phyloP scores from a whole-genome alignment of 2,329 filamentous ascomycete genomes.

The Tolypocladium paradoxum region DNA sequence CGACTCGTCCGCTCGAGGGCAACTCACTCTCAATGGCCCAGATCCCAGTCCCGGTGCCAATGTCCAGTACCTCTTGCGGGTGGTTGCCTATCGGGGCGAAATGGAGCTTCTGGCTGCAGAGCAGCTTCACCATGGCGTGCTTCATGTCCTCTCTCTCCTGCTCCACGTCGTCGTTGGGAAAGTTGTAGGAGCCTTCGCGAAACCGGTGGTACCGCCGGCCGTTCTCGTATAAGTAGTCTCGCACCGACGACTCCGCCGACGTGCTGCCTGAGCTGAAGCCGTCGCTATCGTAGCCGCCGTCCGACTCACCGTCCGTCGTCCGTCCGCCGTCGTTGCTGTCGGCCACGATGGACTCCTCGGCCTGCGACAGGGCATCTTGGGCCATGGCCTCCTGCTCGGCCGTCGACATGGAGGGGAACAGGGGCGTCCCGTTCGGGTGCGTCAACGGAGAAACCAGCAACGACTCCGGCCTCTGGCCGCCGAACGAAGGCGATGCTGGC shows the following conservation, averaged over 20 bases:
- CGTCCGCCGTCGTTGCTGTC: conserved; percentile 17
- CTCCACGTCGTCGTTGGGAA: conserved; percentile 50
- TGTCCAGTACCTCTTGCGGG: conserved; percentile 41
- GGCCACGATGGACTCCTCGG: conserved; percentile 24
- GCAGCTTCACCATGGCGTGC: conserved; percentile 38
- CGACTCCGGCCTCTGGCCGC: conserved; percentile 9
- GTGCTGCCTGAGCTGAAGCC: conserved; percentile 24
- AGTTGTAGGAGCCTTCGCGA: conserved; percentile 42
- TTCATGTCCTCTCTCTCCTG: conserved; percentile 49
- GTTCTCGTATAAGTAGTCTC: conserved; percentile 44
- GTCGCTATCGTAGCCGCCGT: conserved; percentile 28
- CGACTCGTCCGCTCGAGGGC: background rate
- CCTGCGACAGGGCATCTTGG: conserved; percentile 23
- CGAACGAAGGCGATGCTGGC: background rate
- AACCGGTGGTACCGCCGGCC: conserved; percentile 49
- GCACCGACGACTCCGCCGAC: conserved; percentile 27
- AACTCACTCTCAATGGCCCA: conserved; percentile 45
- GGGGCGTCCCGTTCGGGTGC: conserved; percentile 25
- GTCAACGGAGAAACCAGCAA: conserved; percentile 18
- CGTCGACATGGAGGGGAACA: conserved; percentile 24
- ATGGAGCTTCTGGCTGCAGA: conserved; percentile 36
- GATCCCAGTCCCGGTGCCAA: conserved; percentile 48
- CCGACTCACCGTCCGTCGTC: conserved; percentile 13
- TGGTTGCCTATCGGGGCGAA: conserved; percentile 38
- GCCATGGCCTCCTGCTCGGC: conserved; percentile 24